phyloP scores from a whole-genome alignment of 2,329 filamentous ascomycete genomes.

The Pseudogymnoascus sp. region DNA sequence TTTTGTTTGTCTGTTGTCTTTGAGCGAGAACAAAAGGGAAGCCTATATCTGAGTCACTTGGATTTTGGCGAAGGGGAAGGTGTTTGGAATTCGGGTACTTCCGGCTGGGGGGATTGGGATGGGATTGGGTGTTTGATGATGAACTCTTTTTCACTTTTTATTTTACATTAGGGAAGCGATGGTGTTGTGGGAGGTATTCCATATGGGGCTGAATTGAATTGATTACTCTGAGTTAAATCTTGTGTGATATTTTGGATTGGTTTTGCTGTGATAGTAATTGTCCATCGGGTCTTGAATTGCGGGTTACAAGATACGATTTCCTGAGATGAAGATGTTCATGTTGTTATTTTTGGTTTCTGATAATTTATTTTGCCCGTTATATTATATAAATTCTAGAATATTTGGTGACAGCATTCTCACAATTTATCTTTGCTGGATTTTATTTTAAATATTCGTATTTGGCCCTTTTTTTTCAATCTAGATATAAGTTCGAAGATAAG shows the following conservation, averaged over 20 bases:
- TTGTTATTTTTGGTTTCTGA: neutral
- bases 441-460: neutral
- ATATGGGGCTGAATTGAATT: neutral
- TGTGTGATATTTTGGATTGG: neutral
- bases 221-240: neutral
- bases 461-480: neutral
- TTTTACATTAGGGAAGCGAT: neutral
- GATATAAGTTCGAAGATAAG: neutral
- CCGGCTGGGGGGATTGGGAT: neutral
- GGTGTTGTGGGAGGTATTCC: neutral
- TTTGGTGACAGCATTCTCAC: neutral
- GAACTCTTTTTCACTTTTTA: neutral
- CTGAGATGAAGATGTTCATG: neutral
- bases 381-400: neutral
- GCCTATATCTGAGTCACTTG: neutral
- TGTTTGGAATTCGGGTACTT: conserved; percentile 2
- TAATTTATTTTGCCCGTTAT: neutral
- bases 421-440: neutral
- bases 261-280: neutral
- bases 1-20: neutral
- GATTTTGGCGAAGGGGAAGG: neutral
- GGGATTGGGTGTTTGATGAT: neutral
- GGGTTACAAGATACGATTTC: neutral
- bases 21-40: neutral
- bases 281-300: neutral